phyloP scores from a whole-genome alignment of 305 asterid species.

The Caryopteris hybrid region DNA sequence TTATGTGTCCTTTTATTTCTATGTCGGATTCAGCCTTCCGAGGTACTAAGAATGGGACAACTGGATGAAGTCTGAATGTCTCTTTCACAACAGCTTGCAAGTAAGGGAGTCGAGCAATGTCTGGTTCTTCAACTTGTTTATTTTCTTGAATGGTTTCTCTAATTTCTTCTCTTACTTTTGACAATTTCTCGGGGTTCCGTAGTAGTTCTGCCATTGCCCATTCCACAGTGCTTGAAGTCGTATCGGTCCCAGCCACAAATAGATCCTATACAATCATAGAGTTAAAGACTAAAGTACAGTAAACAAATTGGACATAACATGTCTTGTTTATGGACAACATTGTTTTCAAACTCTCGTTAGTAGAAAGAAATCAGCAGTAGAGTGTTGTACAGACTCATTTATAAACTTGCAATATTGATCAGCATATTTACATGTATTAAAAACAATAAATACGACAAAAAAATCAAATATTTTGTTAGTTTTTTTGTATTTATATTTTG shows the following conservation, averaged over 20 bases:
- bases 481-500: too few relatives aligned
- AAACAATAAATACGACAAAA: too few relatives aligned
- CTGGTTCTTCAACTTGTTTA: slow-evolving; percentile 24
- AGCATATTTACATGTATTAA: too few relatives aligned
- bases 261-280: slow-evolving; percentile 15
- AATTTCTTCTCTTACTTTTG: slow-evolving; percentile 17
- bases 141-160: background rate
- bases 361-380: too few relatives aligned
- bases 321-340: too few relatives aligned
- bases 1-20: slow-evolving; percentile 15
- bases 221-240: slow-evolving; percentile 28
- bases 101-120: slow-evolving; percentile 31
- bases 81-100: slow-evolving; percentile 32
- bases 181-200: slow-evolving; percentile 18
- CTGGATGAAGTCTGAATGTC: slow-evolving; percentile 32
- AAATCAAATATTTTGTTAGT: too few relatives aligned
- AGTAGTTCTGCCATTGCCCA: slow-evolving; percentile 36
- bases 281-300: too few relatives aligned
- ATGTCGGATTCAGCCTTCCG: slow-evolving; percentile 23
- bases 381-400: too few relatives aligned
- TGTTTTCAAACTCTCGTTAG: too few relatives aligned
- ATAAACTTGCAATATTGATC: too few relatives aligned
- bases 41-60: slow-evolving; percentile 19
- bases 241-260: slow-evolving; percentile 24
- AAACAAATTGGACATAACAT: too few relatives aligned